Evolutionary conservation across 2,329 filamentous ascomycete species (phyloP), one percentile per base, ranked within the genome.

Genomic region (Cercospora sp.): DNA sequence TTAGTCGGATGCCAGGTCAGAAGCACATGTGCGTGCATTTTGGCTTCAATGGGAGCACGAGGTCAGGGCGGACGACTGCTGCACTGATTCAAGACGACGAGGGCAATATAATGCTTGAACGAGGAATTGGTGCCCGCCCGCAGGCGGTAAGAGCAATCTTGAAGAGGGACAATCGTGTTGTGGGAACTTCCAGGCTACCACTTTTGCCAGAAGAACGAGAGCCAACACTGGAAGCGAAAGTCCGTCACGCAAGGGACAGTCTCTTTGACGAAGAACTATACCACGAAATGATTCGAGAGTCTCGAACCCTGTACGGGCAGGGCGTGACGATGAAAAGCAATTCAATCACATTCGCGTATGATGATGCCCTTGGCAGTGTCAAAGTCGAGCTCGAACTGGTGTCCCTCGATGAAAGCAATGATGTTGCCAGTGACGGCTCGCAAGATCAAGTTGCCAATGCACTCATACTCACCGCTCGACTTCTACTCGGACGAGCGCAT

Each of bases 181-280:
- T 87, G 3, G 92, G 91, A 2, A 80, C 78, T 30, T 87, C 84
- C 0, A 81, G 75, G 67, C 75, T 79, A 71, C 78, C 72, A 7
- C 51, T 74, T 5, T 31, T 75, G n/a, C 69, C 74, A 5, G 69
- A 73, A 7, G 71, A 84, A 28, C 84, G 87, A 40, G 85, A 90
- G 42, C 83, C 85, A 2, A 83, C 86, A 1, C 82, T 94, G 8
- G 88, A 92, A 72, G 84, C 88, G 31, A 85, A 89, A 9, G 91
- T 96, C 33, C 86, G 90, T 18, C 87, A 91, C 73, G 91, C 92
- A 2, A 86, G 92, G 66, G 91, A 95, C 78, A 92, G 91, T 60
- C 84, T 94, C 20, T 93, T 92, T 74, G 89, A 91, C 30, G 90
- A 94, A 76, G 95, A 99, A 77, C 82, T 99, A 1, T 97, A 93